A percentile compares a stretch with the other conserved stretches of the same genome.
Evolutionary conservation across 345 rosid species (phyloP).

Genomic region (Triadica sebifera): DNA sequence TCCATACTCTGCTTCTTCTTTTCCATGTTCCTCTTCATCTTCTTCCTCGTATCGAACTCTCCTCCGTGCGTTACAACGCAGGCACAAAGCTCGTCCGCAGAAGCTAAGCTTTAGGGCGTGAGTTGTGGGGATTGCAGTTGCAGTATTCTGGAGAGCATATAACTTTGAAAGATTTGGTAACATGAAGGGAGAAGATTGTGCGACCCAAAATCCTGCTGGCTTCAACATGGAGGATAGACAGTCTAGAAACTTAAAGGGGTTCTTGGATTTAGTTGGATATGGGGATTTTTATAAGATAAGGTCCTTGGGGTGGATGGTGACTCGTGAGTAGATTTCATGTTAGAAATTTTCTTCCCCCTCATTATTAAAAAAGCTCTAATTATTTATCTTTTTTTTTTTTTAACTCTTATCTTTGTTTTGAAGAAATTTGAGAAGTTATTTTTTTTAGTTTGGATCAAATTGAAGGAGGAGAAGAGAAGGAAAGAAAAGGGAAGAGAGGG

Average conservation of each 20-base stretch:
- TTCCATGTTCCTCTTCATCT: neutral
- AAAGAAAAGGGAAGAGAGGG: too few relatives aligned
- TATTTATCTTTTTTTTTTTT: too few relatives aligned
- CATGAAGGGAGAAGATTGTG: conserved; percentile 1
- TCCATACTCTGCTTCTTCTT: conserved; percentile 33
- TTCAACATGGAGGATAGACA: conserved; percentile 22
- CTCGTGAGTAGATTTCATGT: neutral
- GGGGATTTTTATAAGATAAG: neutral
- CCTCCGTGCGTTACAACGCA: conserved; percentile 44
- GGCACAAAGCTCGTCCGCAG: neutral
- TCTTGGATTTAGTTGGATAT: too few relatives aligned
- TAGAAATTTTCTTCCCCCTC: too few relatives aligned
- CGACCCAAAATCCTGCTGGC: conserved; percentile 14
- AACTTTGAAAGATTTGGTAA: conserved; percentile 6
- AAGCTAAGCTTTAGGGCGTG: conserved; percentile 2
- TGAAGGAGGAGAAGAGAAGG: too few relatives aligned
- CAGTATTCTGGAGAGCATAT: too few relatives aligned
- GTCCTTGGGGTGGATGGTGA: neutral
- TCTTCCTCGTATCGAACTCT: conserved; percentile 43
- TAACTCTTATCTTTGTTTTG: too few relatives aligned
- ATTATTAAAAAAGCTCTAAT: too few relatives aligned
- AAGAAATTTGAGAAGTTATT: too few relatives aligned
- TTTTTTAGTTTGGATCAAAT: too few relatives aligned
- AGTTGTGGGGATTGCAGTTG: neutral
- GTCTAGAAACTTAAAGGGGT: neutral